Evolutionary conservation across 2,329 filamentous ascomycete genomes (phyloP), one percentile per base, ranked within the genome.

Genomic region (Lojkania enalia): DNA sequence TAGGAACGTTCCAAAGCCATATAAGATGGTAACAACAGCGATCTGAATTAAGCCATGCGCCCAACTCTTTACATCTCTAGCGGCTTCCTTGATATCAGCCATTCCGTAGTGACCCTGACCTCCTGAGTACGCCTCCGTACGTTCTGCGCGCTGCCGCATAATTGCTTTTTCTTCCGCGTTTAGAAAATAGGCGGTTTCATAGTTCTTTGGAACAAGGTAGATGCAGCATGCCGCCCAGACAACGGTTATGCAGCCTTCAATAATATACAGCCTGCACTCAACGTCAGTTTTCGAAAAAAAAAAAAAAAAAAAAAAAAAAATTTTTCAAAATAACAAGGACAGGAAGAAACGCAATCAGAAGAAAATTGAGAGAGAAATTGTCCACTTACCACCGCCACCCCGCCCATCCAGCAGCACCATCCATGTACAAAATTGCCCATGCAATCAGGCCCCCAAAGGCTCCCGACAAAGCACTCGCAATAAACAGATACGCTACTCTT

Each of bases 1-100:
- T 1, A 74, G 51, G 37, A 74, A 74, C 0, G 70, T 73, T 2
- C 71, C 65, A 29, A 73, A 73, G 5, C 70, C 69, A 33, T 72
- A 73, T 7, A 72, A 46, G 11, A 72, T 68, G 0, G 70, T 71
- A 6, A 72, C 66, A 3, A 69, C 65, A 6, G 58, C 61, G 44
- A 75, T 72, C 39, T 74, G 71, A 13, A 69, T 69, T 9, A 64
- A 32, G 4, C 64, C 66, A 36, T 67, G 64, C 1, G 60, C 13
- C 64, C 63, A 68, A 36, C 54, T 61, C 48, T 66, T 67, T 16
- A 64, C 35, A 29, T 68, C 64, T 33, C 57, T 61, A 0, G 61
- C 62, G 2, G 64, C 65, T 39, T 60, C 57, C 20, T 57, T 64
- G 50, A 66, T 66, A 25, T 67, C 62, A 2, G 46, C 49, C 39